These are phyloP conservation scores for Hibiscus trionum DNA, from an alignment of 345 rosid genomes.

Conservation along the genomic window DNA sequence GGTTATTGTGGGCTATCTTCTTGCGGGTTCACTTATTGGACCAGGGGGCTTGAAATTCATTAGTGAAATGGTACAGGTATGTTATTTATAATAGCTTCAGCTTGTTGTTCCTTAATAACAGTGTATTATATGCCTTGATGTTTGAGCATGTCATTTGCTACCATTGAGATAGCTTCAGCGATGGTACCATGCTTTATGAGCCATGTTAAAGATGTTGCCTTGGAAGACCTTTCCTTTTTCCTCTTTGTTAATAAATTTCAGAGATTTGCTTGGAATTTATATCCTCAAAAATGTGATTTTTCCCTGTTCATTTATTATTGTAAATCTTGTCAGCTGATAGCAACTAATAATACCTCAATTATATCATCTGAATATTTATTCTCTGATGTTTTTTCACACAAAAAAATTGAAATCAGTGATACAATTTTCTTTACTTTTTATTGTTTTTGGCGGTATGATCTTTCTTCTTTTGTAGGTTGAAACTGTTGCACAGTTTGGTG, in stretches of 20 bases:
- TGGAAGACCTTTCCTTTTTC: background rate
- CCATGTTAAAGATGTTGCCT: background rate
- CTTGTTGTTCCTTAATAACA: background rate
- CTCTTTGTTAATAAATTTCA: background rate
- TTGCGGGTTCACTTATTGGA: conserved; percentile 91
- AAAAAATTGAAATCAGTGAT: background rate
- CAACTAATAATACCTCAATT: background rate
- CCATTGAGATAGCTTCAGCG: background rate
- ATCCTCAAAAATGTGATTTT: background rate
- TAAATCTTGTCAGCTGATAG: background rate
- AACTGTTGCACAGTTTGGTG: conserved; percentile 96
- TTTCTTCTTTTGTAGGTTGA: conserved; percentile 50
- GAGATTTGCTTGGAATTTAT: background rate
- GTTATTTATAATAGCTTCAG: conserved; percentile 2
- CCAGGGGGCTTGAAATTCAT: conserved; percentile 98
- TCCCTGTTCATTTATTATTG: background rate
- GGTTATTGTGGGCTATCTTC: conserved; percentile 98
- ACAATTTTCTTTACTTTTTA: conserved; percentile 1
- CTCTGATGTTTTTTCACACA: background rate
- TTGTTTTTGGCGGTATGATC: conserved; percentile 8
- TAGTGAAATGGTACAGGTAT: conserved; percentile 99
- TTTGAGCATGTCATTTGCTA: background rate
- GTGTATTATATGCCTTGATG: background rate
- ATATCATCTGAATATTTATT: conserved; percentile 3
- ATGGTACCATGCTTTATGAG: background rate